These are phyloP conservation scores for Jasminum sambac DNA, from an alignment of 257 asterid genomes.

Conservation along the genomic window DNA sequence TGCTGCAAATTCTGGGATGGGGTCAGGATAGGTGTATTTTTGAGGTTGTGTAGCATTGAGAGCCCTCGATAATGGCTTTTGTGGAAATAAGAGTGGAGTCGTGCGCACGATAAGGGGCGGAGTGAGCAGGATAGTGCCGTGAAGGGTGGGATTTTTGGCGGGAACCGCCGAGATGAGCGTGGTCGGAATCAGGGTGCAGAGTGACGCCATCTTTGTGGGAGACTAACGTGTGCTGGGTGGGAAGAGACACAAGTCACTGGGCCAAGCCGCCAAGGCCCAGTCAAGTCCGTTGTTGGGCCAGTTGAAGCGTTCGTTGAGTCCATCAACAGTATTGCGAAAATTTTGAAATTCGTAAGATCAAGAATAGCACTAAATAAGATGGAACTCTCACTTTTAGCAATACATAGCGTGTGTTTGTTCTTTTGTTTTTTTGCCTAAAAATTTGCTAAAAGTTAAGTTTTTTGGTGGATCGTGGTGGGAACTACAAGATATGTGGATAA, in stretches of 20 bases:
- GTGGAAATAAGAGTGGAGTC: background rate
- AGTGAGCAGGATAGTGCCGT: conserved; percentile 6
- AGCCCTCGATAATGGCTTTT: conserved; percentile 2
- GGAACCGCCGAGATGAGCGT: conserved; percentile 22
- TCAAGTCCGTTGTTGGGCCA: background rate
- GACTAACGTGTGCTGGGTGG: background rate
- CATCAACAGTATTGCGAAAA: background rate
- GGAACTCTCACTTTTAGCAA: background rate
- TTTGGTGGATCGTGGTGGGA: no score
- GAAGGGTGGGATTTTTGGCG: conserved; percentile 23
- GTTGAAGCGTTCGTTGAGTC: background rate
- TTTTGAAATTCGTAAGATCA: background rate
- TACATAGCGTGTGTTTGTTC: no score
- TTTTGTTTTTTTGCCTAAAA: no score
- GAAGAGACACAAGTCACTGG: background rate
- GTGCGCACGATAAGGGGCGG: conserved; percentile 8
- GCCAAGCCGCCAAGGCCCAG: no score
- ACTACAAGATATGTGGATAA: no score
- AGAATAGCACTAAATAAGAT: background rate
- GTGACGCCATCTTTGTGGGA: background rate
- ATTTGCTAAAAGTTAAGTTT: no score
- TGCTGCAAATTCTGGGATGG: conserved; percentile 37
- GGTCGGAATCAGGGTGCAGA: background rate
- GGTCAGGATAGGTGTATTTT: conserved; percentile 35
- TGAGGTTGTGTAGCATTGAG: conserved; percentile 27